These are phyloP conservation scores for Geotrichum carabidarum DNA, from an alignment of 1,139 yeast genomes.

Conservation along the genomic window DNA sequence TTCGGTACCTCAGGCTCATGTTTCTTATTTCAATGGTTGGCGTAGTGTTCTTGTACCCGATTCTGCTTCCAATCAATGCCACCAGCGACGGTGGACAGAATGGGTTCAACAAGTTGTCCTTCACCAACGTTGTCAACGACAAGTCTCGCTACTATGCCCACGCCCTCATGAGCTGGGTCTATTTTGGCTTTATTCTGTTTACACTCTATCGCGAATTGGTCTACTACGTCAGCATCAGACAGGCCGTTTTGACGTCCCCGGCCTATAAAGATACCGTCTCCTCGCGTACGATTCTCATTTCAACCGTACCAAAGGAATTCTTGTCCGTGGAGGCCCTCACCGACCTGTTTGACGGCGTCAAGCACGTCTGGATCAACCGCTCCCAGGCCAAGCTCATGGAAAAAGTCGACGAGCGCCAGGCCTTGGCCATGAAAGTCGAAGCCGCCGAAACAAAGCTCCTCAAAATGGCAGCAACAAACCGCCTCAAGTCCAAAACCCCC, in stretches of 20 bases:
- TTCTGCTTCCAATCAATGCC: constrained; percentile 82
- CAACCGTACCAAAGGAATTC: constrained; percentile 68
- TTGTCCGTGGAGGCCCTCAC: constrained; percentile 56
- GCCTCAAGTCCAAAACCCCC: constrained; percentile 49
- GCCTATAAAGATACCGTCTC: constrained; percentile 66
- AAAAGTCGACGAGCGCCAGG: constrained; percentile 57
- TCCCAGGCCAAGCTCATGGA: constrained; percentile 55
- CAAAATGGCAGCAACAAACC: constrained; percentile 55
- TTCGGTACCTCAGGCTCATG: constrained; percentile 68
- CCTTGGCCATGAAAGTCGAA: constrained; percentile 61
- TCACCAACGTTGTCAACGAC: constrained; percentile 59
- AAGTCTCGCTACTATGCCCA: constrained; percentile 77
- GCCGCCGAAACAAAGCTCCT: constrained; percentile 61
- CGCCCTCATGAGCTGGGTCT: constrained; percentile 73
- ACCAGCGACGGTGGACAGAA: constrained; percentile 51
- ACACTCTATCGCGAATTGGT: constrained; percentile 76
- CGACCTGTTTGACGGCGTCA: constrained; percentile 63
- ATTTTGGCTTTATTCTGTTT: constrained; percentile 63
- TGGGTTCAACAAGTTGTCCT: constrained; percentile 77
- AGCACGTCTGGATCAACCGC: constrained; percentile 69
- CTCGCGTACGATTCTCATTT: constrained; percentile 75
- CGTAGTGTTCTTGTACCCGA: constrained; percentile 64
- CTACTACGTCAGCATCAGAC: constrained; percentile 73
- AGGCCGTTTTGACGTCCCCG: constrained; percentile 77
- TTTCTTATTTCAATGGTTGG: constrained; percentile 58